Evolutionary conservation across 108 stramenopile genomes (phyloP).

Genomic region (Cyclotella atomus): DNA sequence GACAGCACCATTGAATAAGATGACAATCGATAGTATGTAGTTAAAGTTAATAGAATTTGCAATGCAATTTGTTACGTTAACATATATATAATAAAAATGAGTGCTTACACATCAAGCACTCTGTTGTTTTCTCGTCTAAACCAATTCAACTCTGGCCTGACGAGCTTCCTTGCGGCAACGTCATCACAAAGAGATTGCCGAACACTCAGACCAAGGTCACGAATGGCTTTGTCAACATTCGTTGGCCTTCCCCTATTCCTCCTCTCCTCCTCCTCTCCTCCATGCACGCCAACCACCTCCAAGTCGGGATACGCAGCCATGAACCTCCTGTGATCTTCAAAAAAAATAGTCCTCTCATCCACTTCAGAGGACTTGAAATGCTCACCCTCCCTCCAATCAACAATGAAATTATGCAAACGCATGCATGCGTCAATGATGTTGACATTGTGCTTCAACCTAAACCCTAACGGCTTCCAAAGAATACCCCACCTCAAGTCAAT

Average conservation of each 20-base stretch:
- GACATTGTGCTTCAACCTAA: no score
- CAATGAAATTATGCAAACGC: no score
- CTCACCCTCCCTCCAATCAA: no score
- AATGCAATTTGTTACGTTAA: no score
- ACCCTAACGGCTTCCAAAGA: no score
- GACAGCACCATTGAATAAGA: not conserved
- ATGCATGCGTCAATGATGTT: no score
- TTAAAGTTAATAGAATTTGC: no score
- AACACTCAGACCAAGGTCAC: not conserved
- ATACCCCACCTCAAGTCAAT: no score
- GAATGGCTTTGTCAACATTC: not conserved
- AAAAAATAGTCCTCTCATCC: not conserved
- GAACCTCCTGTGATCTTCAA: not conserved
- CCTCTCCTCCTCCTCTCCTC: conserved; percentile 1
- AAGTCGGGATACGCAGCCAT: conserved; percentile 9
- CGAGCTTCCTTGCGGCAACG: not conserved
- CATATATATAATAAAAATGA: not conserved
- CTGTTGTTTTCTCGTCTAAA: conserved; percentile 1
- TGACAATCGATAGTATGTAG: not conserved
- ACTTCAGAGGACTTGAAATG: not conserved
- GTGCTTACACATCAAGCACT: not conserved
- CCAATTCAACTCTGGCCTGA: conserved; percentile 11
- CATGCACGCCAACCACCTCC: not conserved
- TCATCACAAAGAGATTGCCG: not conserved
- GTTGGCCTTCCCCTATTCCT: not conserved